These are phyloP conservation scores for Potentilla sterilis DNA, from an alignment of 306 rosid species.

Conservation along the genomic window DNA sequence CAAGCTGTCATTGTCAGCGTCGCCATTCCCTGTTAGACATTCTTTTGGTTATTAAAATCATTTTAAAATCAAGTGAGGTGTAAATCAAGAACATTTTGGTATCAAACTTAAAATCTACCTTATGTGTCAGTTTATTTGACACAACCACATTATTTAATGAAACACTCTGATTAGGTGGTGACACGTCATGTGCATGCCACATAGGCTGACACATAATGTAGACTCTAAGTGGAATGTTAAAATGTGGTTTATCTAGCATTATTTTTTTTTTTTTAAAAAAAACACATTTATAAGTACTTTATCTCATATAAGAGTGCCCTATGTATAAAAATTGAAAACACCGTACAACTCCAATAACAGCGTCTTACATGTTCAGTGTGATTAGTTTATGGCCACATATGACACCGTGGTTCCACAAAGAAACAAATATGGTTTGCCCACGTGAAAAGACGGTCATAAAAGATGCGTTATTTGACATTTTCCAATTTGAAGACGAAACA, in stretches of 20 bases:
- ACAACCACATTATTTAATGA: no score
- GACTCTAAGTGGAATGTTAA: no score
- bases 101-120: no score
- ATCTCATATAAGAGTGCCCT: background rate
- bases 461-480: background rate
- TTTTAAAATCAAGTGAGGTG: background rate
- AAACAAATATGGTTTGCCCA: background rate
- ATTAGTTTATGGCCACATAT: background rate
- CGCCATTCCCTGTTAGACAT: slow-evolving; percentile 56
- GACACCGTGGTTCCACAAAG: background rate
- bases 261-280: no score
- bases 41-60: background rate
- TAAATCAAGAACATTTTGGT: no score
- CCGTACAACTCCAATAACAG: background rate
- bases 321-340: background rate
- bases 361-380: no score
- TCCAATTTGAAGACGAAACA: background rate
- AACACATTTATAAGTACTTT: background rate
- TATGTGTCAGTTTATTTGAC: no score
- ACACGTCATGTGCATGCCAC: no score
- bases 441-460: background rate
- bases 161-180: no score
- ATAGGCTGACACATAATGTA: no score
- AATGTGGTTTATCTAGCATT: no score
- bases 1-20: slow-evolving; percentile 59